These are phyloP conservation scores for Petasospora fabianii DNA, from an alignment of 1,139 yeast species.

Conservation along the genomic window DNA sequence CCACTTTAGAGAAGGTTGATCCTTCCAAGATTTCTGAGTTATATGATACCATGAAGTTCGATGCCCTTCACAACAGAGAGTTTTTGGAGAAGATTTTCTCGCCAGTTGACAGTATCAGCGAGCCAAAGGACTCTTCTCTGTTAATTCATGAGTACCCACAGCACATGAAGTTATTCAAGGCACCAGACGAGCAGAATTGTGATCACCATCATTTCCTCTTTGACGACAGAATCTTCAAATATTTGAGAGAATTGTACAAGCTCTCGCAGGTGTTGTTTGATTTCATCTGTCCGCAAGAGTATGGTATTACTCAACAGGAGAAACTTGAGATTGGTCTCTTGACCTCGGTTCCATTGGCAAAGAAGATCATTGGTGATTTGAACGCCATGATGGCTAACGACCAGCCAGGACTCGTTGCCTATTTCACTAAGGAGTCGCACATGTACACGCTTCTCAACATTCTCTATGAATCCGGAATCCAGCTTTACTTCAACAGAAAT, in stretches of 20 bases:
- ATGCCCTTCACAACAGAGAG: conserved; percentile 91
- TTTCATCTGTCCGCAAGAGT: conserved; percentile 97
- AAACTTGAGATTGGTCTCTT: conserved; percentile 92
- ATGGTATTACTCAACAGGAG: conserved; percentile 94
- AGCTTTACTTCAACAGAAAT: conserved; percentile 90
- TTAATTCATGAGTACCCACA: conserved; percentile 79
- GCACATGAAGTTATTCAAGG: conserved; percentile 68
- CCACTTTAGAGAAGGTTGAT: conserved; percentile 91
- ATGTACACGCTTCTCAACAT: conserved; percentile 90
- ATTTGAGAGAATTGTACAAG: conserved; percentile 82
- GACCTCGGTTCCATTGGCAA: conserved; percentile 91
- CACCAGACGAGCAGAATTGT: conserved; percentile 28
- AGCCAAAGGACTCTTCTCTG: conserved; percentile 53
- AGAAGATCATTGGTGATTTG: conserved; percentile 78
- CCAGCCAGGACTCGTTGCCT: conserved; percentile 79
- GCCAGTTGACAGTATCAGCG: conserved; percentile 51
- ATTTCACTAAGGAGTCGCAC: conserved; percentile 96
- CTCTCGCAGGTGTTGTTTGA: conserved; percentile 92
- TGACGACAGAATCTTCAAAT: conserved; percentile 75
- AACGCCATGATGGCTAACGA: conserved; percentile 75
- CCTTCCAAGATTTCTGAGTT: conserved; percentile 96
- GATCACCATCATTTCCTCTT: conserved; percentile 40
- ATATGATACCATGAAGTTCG: conserved; percentile 98
- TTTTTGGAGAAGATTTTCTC: conserved; percentile 81
- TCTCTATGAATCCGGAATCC: conserved; percentile 89